A percentile compares a stretch with the other conserved stretches of the same genome.
Conservation (phyloP, 2,329 filamentous ascomycete species). For the Colletotrichum sansevieriae region DNA sequence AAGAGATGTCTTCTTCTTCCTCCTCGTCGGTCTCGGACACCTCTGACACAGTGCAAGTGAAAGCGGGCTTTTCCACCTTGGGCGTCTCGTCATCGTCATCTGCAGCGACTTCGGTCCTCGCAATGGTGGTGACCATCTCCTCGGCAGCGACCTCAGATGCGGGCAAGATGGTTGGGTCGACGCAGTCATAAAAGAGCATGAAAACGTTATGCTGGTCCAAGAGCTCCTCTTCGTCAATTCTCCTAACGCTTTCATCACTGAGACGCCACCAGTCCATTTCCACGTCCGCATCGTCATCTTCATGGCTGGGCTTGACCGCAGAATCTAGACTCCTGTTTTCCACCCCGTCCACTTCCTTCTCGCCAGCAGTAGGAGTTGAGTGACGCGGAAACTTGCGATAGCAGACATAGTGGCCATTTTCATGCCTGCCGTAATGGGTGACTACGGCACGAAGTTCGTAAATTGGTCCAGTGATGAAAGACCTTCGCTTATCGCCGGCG, state of each 20-base stretch:
- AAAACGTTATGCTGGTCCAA: conserved; percentile 86
- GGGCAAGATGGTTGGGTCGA: conserved; percentile 66
- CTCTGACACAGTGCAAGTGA: conserved; percentile 36
- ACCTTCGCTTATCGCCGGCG: conserved; percentile 63
- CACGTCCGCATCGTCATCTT: conserved; percentile 44
- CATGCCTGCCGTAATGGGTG: conserved; percentile 90
- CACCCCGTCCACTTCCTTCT: conserved; percentile 47
- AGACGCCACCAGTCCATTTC: conserved; percentile 85
- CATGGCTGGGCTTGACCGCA: conserved; percentile 22
- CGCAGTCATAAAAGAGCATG: conserved; percentile 95
- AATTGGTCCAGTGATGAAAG: conserved; percentile 67
- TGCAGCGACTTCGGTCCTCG: neutral
- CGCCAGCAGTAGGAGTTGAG: conserved; percentile 41
- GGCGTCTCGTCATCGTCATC: conserved; percentile 35
- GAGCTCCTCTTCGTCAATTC: conserved; percentile 80
- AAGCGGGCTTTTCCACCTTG: conserved; percentile 27
- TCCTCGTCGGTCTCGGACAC: conserved; percentile 21
- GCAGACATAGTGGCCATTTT: conserved; percentile 96
- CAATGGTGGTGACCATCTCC: neutral
- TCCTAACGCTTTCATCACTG: conserved; percentile 87
- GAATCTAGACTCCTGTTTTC: conserved; percentile 42
- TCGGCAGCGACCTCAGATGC: conserved; percentile 45
- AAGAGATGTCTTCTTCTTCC: neutral
- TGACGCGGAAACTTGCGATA: conserved; percentile 77
- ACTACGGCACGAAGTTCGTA: conserved; percentile 88